Evolutionary conservation across 306 rosid species (phyloP).

Genomic region (Gynostemma pentaphyllum): DNA sequence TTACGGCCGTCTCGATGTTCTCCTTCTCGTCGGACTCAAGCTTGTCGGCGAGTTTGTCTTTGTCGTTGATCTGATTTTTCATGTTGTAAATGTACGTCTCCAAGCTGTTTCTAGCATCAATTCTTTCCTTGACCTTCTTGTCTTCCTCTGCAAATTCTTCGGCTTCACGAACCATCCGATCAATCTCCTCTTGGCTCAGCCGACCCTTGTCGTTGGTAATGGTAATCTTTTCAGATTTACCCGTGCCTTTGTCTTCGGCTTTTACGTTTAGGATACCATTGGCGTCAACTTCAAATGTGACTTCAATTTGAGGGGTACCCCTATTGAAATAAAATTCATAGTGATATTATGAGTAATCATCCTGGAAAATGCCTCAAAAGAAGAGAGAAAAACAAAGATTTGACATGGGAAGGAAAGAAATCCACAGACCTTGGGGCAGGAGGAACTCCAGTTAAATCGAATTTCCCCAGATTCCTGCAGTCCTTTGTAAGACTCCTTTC

Average conservation of each 20-base stretch:
- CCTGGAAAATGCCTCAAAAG: no score
- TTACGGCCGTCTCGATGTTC: slow-evolving; percentile 25
- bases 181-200: slow-evolving; percentile 47
- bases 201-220: slow-evolving; percentile 51
- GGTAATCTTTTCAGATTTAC: slow-evolving; percentile 35
- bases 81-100: slow-evolving; percentile 38
- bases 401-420: no score
- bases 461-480: slow-evolving; percentile 35
- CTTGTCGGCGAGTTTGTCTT: slow-evolving; percentile 34
- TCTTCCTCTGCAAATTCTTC: slow-evolving; percentile 52
- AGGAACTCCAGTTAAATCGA: slow-evolving; percentile 39
- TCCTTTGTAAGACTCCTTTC: slow-evolving; percentile 45
- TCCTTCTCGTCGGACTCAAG: slow-evolving; percentile 39
- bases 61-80: slow-evolving; percentile 30
- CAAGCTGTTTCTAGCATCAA: slow-evolving; percentile 38
- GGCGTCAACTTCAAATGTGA: slow-evolving; percentile 47
- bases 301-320: slow-evolving; percentile 58
- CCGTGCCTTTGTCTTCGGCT: slow-evolving; percentile 47
- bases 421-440: slow-evolving; percentile 67
- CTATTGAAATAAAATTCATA: no score
- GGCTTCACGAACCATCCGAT: slow-evolving; percentile 46
- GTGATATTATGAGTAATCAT: no score
- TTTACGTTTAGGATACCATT: slow-evolving; percentile 40
- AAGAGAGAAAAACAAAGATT: no score
- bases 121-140: slow-evolving; percentile 26